These are phyloP conservation scores for Pseudogymnoascus destructans DNA, from an alignment of 2,329 filamentous ascomycete species.

Conservation along the genomic window DNA sequence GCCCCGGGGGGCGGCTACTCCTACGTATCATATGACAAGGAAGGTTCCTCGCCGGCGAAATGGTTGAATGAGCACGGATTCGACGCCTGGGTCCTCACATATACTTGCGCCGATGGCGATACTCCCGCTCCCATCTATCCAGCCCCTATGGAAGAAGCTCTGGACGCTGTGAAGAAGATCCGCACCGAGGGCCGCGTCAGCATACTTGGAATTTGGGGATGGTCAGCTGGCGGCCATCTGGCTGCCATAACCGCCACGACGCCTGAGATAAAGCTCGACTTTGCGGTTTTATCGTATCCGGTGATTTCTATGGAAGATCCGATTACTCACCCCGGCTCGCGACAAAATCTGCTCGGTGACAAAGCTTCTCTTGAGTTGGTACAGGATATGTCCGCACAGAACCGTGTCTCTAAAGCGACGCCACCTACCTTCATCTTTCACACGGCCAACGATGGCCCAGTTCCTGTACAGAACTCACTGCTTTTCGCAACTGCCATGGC, in stretches of 20 bases:
- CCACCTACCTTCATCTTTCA: conserved; percentile 29
- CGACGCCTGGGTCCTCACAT: conserved; percentile 21
- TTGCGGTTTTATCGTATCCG: conserved; percentile 21
- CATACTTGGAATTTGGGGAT: conserved; percentile 21
- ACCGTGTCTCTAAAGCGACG: conserved; percentile 18
- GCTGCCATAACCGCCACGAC: conserved; percentile 18
- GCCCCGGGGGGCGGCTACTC: conserved; percentile 21
- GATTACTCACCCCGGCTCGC: conserved; percentile 15
- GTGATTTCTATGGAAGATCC: conserved; percentile 19
- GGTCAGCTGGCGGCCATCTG: conserved; percentile 20
- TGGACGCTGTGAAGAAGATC: conserved; percentile 16
- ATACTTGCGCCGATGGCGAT: conserved; percentile 14
- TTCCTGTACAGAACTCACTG: conserved; percentile 23
- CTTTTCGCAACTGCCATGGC: conserved; percentile 22
- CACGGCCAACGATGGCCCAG: conserved; percentile 22
- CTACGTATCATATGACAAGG: conserved; percentile 16
- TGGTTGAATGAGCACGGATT: conserved; percentile 20
- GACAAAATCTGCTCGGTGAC: conserved; percentile 18
- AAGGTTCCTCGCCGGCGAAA: conserved; percentile 15
- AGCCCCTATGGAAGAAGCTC: conserved; percentile 16
- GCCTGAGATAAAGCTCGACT: conserved; percentile 17
- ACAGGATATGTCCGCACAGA: conserved; percentile 20
- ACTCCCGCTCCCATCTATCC: conserved; percentile 16
- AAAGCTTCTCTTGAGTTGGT: conserved; percentile 18
- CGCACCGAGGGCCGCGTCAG: conserved; percentile 13